Percentiles rank a stretch among this genome's conserved stretches.
phyloP scores from a whole-genome alignment of 2,329 filamentous ascomycete species.

The Aureobasidium leucospermi region DNA sequence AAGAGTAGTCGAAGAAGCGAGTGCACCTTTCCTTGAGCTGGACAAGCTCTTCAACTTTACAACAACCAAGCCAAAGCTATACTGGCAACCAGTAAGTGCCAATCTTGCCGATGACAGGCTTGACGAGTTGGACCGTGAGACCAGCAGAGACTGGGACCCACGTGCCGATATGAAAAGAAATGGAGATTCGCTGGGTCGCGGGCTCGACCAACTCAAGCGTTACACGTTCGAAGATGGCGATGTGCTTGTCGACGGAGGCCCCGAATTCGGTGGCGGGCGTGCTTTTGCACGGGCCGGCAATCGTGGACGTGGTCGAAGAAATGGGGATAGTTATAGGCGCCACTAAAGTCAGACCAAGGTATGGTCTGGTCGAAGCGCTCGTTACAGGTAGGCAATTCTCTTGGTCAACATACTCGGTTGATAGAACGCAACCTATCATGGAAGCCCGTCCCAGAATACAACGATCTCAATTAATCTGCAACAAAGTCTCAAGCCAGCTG shows the following conservation, averaged over 20 bases:
- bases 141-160: slow-evolving; percentile 34
- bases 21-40: slow-evolving; percentile 43
- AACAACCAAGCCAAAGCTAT: slow-evolving; percentile 55
- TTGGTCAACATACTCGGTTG: neutral
- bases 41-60: slow-evolving; percentile 56
- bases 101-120: slow-evolving; percentile 59
- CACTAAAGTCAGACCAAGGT: neutral
- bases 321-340: neutral
- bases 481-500: neutral
- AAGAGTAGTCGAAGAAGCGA: slow-evolving; percentile 14
- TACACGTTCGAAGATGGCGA: slow-evolving; percentile 39
- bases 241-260: slow-evolving; percentile 35
- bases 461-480: neutral
- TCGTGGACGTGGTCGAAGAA: slow-evolving; percentile 16
- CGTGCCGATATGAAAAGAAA: slow-evolving; percentile 21
- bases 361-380: neutral
- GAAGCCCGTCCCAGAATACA: too few relatives aligned
- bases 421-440: neutral
- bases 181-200: slow-evolving; percentile 18
- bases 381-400: neutral
- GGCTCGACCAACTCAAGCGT: slow-evolving; percentile 31
- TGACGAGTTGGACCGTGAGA: slow-evolving; percentile 46
- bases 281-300: slow-evolving; percentile 18
- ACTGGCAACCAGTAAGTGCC: slow-evolving; percentile 58
- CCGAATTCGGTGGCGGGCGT: slow-evolving; percentile 25